Conservation (phyloP, 306 rosid species). For the Glycine tomentella region DNA sequence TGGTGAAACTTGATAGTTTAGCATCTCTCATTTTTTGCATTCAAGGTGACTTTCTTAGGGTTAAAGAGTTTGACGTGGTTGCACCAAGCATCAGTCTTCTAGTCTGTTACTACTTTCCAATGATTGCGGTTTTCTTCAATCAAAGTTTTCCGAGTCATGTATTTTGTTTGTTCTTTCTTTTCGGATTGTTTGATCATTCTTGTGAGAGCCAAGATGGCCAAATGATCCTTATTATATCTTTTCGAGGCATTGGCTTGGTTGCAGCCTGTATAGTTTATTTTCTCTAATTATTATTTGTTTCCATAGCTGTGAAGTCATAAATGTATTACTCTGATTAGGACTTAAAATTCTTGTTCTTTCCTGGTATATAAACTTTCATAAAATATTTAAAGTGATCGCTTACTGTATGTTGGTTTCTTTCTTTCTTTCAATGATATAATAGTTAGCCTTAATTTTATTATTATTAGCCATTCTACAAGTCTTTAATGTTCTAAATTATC, state of each 20-base stretch:
- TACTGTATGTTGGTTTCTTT: neutral
- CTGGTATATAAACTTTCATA: slow-evolving; percentile 38
- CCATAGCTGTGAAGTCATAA: slow-evolving; percentile 38
- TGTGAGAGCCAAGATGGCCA: slow-evolving; percentile 29
- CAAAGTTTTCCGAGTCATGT: slow-evolving; percentile 35
- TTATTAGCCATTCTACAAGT: neutral
- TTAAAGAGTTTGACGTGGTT: slow-evolving; percentile 39
- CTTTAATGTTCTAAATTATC: neutral
- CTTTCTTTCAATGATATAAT: neutral
- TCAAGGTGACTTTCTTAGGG: slow-evolving; percentile 41
- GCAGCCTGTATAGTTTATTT: slow-evolving; percentile 32
- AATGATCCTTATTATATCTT: slow-evolving; percentile 28
- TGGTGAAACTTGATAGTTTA: slow-evolving; percentile 44
- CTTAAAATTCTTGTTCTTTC: slow-evolving; percentile 19
- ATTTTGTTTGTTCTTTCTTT: slow-evolving; percentile 37
- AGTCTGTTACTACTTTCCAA: slow-evolving; percentile 34
- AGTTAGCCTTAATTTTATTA: neutral
- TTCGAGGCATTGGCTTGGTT: slow-evolving; percentile 40
- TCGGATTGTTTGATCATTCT: slow-evolving; percentile 42
- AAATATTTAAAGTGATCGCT: slow-evolving; percentile 18
- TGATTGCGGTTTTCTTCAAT: slow-evolving; percentile 47
- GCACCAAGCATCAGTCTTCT: slow-evolving; percentile 44
- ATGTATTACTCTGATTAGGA: slow-evolving; percentile 39
- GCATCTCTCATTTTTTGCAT: slow-evolving; percentile 40
- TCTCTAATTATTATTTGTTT: slow-evolving; percentile 34